These are phyloP conservation scores for Gloeostereum incarnatum DNA, from an alignment of 768 basidiomycete genomes.

Conservation along the genomic window DNA sequence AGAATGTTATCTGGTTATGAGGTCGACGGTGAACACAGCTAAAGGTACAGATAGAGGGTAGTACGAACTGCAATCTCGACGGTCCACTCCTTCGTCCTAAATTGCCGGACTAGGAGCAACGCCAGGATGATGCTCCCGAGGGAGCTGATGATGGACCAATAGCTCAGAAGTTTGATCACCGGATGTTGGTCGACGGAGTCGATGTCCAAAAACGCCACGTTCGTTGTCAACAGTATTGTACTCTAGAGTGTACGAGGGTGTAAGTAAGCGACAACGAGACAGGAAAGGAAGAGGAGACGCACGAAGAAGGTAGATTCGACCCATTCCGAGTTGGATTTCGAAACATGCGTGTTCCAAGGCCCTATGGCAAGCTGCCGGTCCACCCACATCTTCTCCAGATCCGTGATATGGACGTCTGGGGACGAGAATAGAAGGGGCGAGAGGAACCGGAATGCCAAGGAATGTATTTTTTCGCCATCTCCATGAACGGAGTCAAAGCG, in stretches of 20 bases:
- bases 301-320: slow-evolving; percentile 34
- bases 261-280: background rate
- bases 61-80: slow-evolving; percentile 19
- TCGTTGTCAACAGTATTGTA: slow-evolving; percentile 37
- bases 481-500: slow-evolving; percentile 20
- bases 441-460: slow-evolving; percentile 22
- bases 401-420: slow-evolving; percentile 30
- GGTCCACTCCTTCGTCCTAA: slow-evolving; percentile 20
- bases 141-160: slow-evolving; percentile 31
- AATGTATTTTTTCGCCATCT: slow-evolving; percentile 13
- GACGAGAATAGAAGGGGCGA: slow-evolving; percentile 34
- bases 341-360: slow-evolving; percentile 30
- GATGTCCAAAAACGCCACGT: slow-evolving; percentile 41
- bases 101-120: slow-evolving; percentile 31
- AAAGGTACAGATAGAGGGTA: slow-evolving; percentile 25
- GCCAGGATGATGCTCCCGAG: slow-evolving; percentile 33
- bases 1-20: slow-evolving; percentile 15
- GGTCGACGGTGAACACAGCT: background rate
- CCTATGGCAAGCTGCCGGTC: slow-evolving; percentile 27
- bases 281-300: slow-evolving; percentile 7
- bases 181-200: slow-evolving; percentile 21
- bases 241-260: slow-evolving; percentile 19
- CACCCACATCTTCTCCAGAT: slow-evolving; percentile 36
- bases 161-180: slow-evolving; percentile 29
- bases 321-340: slow-evolving; percentile 27